These are phyloP conservation scores for Leishmania tarentolae DNA, from an alignment of 208 protist species.

Conservation along the genomic window DNA sequence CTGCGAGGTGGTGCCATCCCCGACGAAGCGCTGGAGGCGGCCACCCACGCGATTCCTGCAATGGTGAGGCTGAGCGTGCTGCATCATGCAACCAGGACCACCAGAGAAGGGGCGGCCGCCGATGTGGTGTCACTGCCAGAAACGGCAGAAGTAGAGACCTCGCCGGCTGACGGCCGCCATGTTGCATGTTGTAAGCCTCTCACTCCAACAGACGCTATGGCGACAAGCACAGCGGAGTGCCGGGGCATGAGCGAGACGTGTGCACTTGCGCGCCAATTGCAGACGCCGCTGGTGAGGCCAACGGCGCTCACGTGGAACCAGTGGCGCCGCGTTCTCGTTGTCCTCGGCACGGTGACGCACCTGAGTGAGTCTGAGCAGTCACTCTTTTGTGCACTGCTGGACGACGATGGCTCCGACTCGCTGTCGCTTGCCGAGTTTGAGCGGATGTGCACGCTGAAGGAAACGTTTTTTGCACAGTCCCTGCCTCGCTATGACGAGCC, in stretches of 20 bases:
- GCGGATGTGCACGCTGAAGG: conserved; percentile 44
- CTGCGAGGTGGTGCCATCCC: conserved; percentile 39
- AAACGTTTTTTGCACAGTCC: conserved; percentile 45
- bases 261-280: neutral
- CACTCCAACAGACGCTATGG: neutral
- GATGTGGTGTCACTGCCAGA: neutral
- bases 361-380: conserved; percentile 42
- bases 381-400: conserved; percentile 53
- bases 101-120: neutral
- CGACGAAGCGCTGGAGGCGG: conserved; percentile 18
- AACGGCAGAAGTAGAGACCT: too few relatives aligned
- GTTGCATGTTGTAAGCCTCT: neutral
- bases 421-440: conserved; percentile 67
- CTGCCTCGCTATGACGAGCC: conserved; percentile 58
- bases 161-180: neutral
- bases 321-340: conserved; percentile 48
- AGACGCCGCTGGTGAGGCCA: conserved; percentile 31
- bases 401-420: conserved; percentile 57
- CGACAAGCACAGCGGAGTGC: neutral
- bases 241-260: neutral
- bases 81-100: neutral
- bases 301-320: conserved; percentile 51
- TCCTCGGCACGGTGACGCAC: conserved; percentile 32
- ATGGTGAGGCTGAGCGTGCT: conserved; percentile 34
- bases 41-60: conserved; percentile 15